These are phyloP conservation scores for Dryadomyces sulphureus DNA, from an alignment of 2,329 filamentous ascomycete species.

Conservation along the genomic window DNA sequence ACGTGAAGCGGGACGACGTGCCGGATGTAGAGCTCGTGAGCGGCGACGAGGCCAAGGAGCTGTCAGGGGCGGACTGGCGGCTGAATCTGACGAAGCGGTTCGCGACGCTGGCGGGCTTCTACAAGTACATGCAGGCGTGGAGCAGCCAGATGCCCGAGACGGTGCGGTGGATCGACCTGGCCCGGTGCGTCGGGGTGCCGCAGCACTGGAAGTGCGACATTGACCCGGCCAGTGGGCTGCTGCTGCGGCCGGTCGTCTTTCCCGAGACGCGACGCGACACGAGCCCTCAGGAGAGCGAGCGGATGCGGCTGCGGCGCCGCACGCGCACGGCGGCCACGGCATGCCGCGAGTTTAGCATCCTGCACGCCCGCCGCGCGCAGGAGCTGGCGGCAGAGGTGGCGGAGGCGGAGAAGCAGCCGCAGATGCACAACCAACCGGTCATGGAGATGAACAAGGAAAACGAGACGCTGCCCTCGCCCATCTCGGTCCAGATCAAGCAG, in stretches of 20 bases:
- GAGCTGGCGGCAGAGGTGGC: background rate
- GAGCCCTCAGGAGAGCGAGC: background rate
- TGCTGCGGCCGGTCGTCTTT: conserved; percentile 19
- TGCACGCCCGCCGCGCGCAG: background rate
- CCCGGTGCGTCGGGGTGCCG: background rate
- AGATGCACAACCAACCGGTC: background rate
- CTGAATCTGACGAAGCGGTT: background rate
- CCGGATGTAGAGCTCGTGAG: background rate
- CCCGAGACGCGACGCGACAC: conserved; percentile 15
- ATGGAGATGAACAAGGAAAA: background rate
- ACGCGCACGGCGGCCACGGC: background rate
- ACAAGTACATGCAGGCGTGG: background rate
- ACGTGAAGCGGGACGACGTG: background rate
- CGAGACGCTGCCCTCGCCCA: background rate
- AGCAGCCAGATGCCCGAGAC: background rate
- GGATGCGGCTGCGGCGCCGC: background rate
- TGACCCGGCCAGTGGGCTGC: conserved; percentile 20
- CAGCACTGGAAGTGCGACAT: conserved; percentile 19
- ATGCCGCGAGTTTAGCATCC: background rate
- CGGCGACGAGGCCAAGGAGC: background rate
- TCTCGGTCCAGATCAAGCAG: no score
- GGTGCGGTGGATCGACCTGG: background rate
- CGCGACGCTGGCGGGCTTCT: background rate
- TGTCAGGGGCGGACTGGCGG: background rate
- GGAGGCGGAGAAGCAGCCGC: background rate